A percentile compares a stretch with the other conserved stretches of the same genome.
phyloP scores from a whole-genome alignment of 805 yeast species.

The Candida endomychidarum region DNA sequence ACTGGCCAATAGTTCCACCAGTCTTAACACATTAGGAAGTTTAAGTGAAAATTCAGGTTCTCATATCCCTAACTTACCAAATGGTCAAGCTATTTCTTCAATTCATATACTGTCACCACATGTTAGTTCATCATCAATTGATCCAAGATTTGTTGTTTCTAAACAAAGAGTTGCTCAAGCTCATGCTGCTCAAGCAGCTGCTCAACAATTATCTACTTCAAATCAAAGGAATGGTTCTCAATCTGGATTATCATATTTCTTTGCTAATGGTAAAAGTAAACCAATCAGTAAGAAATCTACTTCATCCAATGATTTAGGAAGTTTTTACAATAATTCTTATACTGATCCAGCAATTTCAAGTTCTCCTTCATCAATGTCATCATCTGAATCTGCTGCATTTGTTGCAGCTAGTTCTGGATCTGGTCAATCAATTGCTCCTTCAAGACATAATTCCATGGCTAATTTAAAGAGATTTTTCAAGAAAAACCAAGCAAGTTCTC shows the following conservation, averaged over 20 bases:
- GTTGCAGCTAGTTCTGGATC: constrained; percentile 3
- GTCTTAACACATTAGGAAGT: constrained; percentile 16
- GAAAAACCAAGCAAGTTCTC: constrained; percentile 24
- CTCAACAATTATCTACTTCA: constrained; percentile 35
- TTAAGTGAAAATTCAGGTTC: constrained; percentile 11
- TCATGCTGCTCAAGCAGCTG: constrained; percentile 41
- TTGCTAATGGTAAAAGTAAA: constrained; percentile 33
- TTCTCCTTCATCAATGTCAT: constrained; percentile 35
- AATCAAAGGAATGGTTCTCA: constrained; percentile 43
- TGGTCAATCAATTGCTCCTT: constrained; percentile 21
- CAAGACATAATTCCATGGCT: constrained; percentile 77
- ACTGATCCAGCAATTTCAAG: constrained; percentile 21
- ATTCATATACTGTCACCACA: constrained; percentile 72
- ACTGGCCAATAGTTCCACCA: constrained; percentile 16
- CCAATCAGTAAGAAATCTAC: constrained; percentile 36
- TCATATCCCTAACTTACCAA: constrained; percentile 51
- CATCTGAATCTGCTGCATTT: constrained; percentile 32
- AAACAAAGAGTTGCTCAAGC: constrained; percentile 66
- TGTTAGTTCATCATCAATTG: constrained; percentile 61
- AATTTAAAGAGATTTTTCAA: constrained; percentile 74
- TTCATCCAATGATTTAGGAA: constrained; percentile 43
- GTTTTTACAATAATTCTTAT: constrained; percentile 39
- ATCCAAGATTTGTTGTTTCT: constrained; percentile 81
- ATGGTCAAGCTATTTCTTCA: constrained; percentile 59
- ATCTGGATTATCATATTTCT: constrained; percentile 51